These are phyloP conservation scores for Polygonum maritimum DNA, from an alignment of 148 eudicot genomes.

Conservation along the genomic window DNA sequence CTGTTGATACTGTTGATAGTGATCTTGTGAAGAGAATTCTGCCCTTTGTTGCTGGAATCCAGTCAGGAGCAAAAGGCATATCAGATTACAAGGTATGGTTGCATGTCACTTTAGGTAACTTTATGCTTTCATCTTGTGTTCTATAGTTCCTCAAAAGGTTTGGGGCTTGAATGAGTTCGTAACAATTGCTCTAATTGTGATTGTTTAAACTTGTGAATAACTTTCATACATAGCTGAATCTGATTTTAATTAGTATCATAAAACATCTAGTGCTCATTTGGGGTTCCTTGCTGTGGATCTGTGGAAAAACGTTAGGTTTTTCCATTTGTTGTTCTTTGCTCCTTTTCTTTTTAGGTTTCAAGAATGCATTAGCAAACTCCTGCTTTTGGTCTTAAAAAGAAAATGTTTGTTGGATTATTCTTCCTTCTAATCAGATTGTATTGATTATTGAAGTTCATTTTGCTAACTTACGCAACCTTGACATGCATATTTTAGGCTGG, in stretches of 20 bases:
- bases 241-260: not conserved
- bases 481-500: conserved; percentile 42
- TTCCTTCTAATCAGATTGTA: not conserved
- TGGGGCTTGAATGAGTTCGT: not conserved
- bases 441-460: not conserved
- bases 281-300: not conserved
- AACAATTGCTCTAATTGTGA: not conserved
- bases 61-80: conserved; percentile 36
- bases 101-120: not conserved
- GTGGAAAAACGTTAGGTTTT: not conserved
- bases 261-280: not conserved
- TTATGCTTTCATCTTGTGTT: not conserved
- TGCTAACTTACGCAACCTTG: not conserved
- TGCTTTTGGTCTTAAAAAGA: not conserved
- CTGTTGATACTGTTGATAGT: conserved; percentile 37
- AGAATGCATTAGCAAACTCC: not conserved
- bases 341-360: not conserved
- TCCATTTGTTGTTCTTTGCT: not conserved
- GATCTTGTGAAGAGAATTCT: conserved; percentile 65
- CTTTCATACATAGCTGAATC: not conserved
- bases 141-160: not conserved
- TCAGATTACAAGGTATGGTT: conserved; percentile 51
- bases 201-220: not conserved
- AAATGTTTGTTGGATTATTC: not conserved
- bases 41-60: conserved; percentile 69